A percentile compares a stretch with the other conserved stretches of the same genome.
Conservation (phyloP, 768 basidiomycete genomes). For the Boletus bicolor region DNA sequence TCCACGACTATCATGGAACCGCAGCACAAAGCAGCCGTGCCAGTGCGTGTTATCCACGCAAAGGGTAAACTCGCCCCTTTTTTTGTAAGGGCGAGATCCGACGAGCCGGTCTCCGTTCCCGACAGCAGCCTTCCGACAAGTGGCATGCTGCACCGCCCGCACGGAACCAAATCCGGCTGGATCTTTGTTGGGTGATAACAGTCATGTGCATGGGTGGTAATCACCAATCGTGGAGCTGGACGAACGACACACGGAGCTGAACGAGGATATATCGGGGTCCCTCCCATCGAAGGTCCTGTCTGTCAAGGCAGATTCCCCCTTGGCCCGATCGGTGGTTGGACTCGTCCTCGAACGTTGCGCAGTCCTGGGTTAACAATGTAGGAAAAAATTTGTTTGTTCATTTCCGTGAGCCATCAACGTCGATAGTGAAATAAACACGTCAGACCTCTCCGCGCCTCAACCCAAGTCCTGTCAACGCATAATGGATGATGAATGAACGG, state of each 20-base stretch:
- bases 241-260: slow-evolving; percentile 6
- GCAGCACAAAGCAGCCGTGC: slow-evolving; percentile 82
- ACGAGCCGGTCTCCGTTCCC: slow-evolving; percentile 67
- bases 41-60: slow-evolving; percentile 49
- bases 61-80: slow-evolving; percentile 71
- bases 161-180: slow-evolving; percentile 23
- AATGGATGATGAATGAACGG: slow-evolving; percentile 19
- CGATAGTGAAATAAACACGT: slow-evolving; percentile 21
- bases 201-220: slow-evolving; percentile 3
- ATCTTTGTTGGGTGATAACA: slow-evolving; percentile 21
- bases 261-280: slow-evolving; percentile 5
- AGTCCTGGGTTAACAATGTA: slow-evolving; percentile 15
- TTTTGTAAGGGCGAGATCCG: slow-evolving; percentile 84
- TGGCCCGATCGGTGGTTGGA: slow-evolving; percentile 15
- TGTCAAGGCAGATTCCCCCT: not conserved
- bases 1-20: slow-evolving; percentile 59
- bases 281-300: not conserved
- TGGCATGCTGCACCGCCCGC: slow-evolving; percentile 16
- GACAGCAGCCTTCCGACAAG: slow-evolving; percentile 60
- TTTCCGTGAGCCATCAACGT: slow-evolving; percentile 27
- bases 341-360: slow-evolving; percentile 8
- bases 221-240: slow-evolving; percentile 16
- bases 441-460: slow-evolving; percentile 15
- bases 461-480: not conserved
- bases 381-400: slow-evolving; percentile 30